These are phyloP conservation scores for Oropetium thomaeum DNA, from an alignment of 176 grass and related monocot species.

Conservation along the genomic window DNA sequence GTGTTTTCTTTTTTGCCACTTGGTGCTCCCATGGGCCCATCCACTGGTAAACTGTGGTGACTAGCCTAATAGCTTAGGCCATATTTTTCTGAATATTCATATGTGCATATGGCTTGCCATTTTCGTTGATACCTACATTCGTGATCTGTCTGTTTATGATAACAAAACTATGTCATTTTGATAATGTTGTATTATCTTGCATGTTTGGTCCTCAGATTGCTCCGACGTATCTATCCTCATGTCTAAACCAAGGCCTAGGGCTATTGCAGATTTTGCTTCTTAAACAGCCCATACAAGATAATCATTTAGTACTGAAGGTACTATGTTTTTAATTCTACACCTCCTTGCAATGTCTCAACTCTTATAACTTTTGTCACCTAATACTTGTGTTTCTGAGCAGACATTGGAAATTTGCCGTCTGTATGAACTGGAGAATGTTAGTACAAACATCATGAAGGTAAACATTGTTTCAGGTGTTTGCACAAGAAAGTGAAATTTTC, in stretches of 20 bases:
- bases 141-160: conserved; percentile 15
- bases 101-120: neutral
- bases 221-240: conserved; percentile 84
- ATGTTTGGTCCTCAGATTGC: conserved; percentile 75
- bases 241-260: conserved; percentile 81
- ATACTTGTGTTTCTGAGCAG: conserved; percentile 51
- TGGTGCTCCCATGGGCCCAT: neutral
- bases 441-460: conserved; percentile 88
- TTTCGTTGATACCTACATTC: neutral
- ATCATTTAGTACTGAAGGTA: conserved; percentile 78
- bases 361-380: conserved; percentile 7
- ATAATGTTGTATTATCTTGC: conserved; percentile 25
- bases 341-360: conserved; percentile 14
- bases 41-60: neutral
- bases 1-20: neutral
- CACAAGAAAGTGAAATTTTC: no score
- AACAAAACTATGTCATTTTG: neutral
- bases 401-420: conserved; percentile 88
- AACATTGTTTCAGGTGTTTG: conserved; percentile 15
- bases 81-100: conserved; percentile 19
- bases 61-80: no score
- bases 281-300: conserved; percentile 76
- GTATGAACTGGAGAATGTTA: conserved; percentile 82
- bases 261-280: conserved; percentile 91
- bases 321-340: conserved; percentile 32